Evolutionary conservation across 306 rosid genomes (phyloP), one percentile per base, ranked within the genome.

Genomic region (Fragaria vesca): DNA sequence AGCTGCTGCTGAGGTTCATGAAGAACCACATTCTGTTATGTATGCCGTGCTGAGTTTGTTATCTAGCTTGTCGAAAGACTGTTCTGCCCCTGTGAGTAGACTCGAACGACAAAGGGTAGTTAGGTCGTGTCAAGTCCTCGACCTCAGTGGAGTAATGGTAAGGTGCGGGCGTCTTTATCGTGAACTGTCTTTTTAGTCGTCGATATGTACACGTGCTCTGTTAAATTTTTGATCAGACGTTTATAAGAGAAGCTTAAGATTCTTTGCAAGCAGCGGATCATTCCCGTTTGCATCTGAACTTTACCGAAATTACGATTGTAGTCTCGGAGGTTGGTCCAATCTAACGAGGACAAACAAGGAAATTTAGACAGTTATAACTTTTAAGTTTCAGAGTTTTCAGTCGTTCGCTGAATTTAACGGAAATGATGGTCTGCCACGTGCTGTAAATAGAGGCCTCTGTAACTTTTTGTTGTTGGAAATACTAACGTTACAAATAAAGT

Each of bases 1-100:
- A 80, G 76, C 88, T 34, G 78, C 76, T 71, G 79, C 62, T 58
- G 8, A 24, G 26, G 60, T 63, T 51, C 72, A 81, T 45, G 54
- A 58, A 32, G 47, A 66, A 32, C 48, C 50, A 21, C 62, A n/a
- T 50, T 30, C 54, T 52, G 15, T 13, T 7, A 10, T 43, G 12
- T 43, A 43, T 9, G 12, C 12, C 47, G 47, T 43, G 47, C 45
- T 42, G 45, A 42, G 45, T 26, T 12, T 55, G 7, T 2, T 9
- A 21, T 2, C 30, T 58, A 17, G 4, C 45, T 9, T 74, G 24
- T 36, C 0, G 45, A 82, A 79, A 79, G 86, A 81, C 79, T 21
- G 16, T 26, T 18, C 4, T 81, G 20, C 79, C 82, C 79, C 52
- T 28, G n/a, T 6, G 10, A 2, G 30, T 57, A 4, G 63, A n/a